A percentile compares a stretch with the other conserved stretches of the same genome.
Evolutionary conservation across 2,329 filamentous ascomycete genomes (phyloP).

Genomic region (Chrysoporthe puriensis): DNA sequence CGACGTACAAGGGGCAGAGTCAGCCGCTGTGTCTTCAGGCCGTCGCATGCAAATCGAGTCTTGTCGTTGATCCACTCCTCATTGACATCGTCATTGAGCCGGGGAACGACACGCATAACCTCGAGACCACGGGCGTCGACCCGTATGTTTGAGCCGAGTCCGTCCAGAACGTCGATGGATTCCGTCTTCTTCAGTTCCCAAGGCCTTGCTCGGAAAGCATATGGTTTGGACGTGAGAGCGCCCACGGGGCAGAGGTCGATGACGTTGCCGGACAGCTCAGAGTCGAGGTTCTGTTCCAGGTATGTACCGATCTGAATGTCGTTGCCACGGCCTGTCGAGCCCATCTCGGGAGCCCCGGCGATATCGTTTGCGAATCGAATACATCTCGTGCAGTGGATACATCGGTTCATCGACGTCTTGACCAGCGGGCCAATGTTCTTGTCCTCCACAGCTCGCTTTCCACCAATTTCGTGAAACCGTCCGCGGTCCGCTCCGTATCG

Average conservation of each 20-base stretch:
- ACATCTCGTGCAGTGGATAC: constrained; percentile 98
- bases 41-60: constrained; percentile 93
- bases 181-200: constrained; percentile 98
- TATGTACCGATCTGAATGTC: constrained; percentile 98
- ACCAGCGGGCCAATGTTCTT: constrained; percentile 98
- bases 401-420: constrained; percentile 99
- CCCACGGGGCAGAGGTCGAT: constrained; percentile 98
- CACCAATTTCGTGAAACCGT: constrained; percentile 92
- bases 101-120: constrained; percentile 91
- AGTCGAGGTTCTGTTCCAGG: constrained; percentile 89
- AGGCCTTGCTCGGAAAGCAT: constrained; percentile 93
- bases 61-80: constrained; percentile 99
- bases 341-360: constrained; percentile 92
- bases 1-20: constrained; percentile 89
- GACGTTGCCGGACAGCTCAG: constrained; percentile 94
- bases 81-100: constrained; percentile 96
- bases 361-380: constrained; percentile 97
- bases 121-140: constrained; percentile 92
- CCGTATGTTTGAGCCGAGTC: constrained; percentile 89
- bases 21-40: constrained; percentile 91
- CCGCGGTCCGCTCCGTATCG: constrained; percentile 95
- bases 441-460: constrained; percentile 97
- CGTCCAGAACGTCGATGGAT: constrained; percentile 92
- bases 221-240: constrained; percentile 94
- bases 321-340: constrained; percentile 93